Evolutionary conservation across 1,139 yeast species (phyloP).

Genomic region (Yamadazyma taylorii): DNA sequence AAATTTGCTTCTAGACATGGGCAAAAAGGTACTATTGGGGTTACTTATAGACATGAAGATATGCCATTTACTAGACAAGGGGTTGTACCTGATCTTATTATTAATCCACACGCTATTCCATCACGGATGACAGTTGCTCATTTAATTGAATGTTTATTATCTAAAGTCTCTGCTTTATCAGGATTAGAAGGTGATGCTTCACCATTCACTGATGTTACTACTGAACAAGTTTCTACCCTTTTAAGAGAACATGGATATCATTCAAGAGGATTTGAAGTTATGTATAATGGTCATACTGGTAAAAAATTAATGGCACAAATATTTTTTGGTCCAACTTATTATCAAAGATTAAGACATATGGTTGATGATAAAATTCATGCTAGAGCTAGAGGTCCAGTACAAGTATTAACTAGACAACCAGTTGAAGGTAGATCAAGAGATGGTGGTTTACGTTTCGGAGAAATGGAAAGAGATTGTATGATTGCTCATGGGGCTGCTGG

Average conservation of each 20-base stretch:
- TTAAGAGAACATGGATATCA: constrained; percentile 96
- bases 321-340: constrained; percentile 97
- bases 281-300: constrained; percentile 99
- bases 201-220: constrained; percentile 97
- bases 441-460: constrained; percentile 99
- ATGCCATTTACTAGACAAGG: constrained; percentile 99
- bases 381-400: constrained; percentile 99
- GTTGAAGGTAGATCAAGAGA: constrained; percentile 99
- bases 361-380: constrained; percentile 99
- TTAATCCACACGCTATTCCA: constrained; percentile 99
- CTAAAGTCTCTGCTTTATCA: constrained; percentile 91
- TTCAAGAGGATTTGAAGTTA: constrained; percentile 96
- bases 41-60: constrained; percentile 96
- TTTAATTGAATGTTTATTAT: constrained; percentile 93
- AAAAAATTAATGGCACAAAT: constrained; percentile 96
- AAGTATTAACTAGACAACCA: constrained; percentile 96
- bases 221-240: constrained; percentile 89
- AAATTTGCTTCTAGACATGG: constrained; percentile 99
- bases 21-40: constrained; percentile 99
- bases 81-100: constrained; percentile 92
- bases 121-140: constrained; percentile 99
- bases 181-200: constrained; percentile 99
- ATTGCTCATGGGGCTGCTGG: constrained; percentile 99
- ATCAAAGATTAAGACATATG: constrained; percentile 98
- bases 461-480: constrained; percentile 99